Percentiles rank a stretch among this genome's conserved stretches.
phyloP scores from a whole-genome alignment of 1,284 basidiomycete species.

The Volvariella surrecta region DNA sequence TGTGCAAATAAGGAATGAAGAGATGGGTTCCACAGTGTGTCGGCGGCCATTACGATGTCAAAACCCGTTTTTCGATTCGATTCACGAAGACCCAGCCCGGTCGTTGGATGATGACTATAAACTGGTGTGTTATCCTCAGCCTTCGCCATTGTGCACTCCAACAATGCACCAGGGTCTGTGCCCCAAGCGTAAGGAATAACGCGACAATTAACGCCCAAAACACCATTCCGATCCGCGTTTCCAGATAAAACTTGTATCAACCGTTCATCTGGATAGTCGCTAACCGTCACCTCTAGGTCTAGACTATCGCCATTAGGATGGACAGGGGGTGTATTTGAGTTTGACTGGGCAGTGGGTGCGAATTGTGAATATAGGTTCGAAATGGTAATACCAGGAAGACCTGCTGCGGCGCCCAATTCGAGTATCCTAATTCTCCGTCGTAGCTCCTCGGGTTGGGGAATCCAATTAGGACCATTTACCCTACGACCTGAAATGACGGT shows the following conservation, averaged over 20 bases:
- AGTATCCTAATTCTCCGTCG: constrained; percentile 33
- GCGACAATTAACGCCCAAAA: constrained; percentile 29
- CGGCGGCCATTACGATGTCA: constrained; percentile 61
- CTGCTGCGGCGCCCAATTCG: constrained; percentile 67
- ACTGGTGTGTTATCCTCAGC: neutral
- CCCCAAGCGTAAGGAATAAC: constrained; percentile 60
- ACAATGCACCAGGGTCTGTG: constrained; percentile 31
- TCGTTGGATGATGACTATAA: neutral
- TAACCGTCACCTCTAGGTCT: constrained; percentile 39
- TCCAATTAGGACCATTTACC: too few relatives aligned
- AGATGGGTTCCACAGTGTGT: constrained; percentile 68
- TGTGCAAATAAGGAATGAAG: constrained; percentile 44
- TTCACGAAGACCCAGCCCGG: neutral
- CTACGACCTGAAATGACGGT: too few relatives aligned
- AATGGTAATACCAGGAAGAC: constrained; percentile 60
- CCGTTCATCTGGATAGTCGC: constrained; percentile 64
- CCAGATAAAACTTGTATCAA: constrained; percentile 48
- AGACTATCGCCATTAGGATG: too few relatives aligned
- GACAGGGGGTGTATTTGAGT: too few relatives aligned
- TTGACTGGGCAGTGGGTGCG: neutral
- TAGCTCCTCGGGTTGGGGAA: too few relatives aligned
- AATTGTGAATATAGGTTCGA: constrained; percentile 38
- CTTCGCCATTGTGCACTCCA: constrained; percentile 11
- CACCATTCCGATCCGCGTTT: constrained; percentile 46
- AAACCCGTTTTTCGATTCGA: constrained; percentile 25